Evolutionary conservation across 202 grass and related monocot species (phyloP), one percentile per base, ranked within the genome.

Genomic region (Miscanthus sacchariflorus): DNA sequence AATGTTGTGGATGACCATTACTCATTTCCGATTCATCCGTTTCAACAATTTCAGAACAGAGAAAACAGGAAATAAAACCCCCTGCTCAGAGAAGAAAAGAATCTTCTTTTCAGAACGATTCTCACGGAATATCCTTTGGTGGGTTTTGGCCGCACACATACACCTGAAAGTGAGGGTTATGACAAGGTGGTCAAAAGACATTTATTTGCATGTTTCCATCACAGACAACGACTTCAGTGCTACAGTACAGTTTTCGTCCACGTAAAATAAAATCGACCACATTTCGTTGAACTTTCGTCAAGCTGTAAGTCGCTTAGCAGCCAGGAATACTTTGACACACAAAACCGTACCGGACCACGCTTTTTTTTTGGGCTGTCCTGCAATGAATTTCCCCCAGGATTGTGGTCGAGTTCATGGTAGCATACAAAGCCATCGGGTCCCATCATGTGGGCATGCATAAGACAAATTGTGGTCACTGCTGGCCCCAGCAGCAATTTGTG

Each of bases 381-480:
- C n/a, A 2, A 74, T 74, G 81, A 83, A 83, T 83, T 63, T 19
- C 1, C 3, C n/a, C 52, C 50, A 39, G 6, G 38, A 64, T 74
- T 64, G 23, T 84, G 70, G 70, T 64, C 52, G 38, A 46, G 70
- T 84, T 44, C 81, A 84, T 30, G 9, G 13, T 13, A 39, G 73
- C 25, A 24, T 52, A 50, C 10, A 38, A 36, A 64, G 65, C 44
- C 79, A 23, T 68, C 43, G 3, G 25, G 38, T 54, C 66, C 10
- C 66, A 54, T 54, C 19, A 82, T 40, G 67, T 52, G 28, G 61
- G 63, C 24, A 4, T 39, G 8, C 63, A 27, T 10, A 40, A 72
- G 81, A 83, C 68, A 83, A 72, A 78, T 9, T 72, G n/a, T 56
- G 35, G 48, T 59, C 81, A 59, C 48, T 42, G 21, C 10, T 59